These are phyloP conservation scores for Sclerotiophoma versabilis DNA, from an alignment of 2,329 filamentous ascomycete genomes.

Conservation along the genomic window DNA sequence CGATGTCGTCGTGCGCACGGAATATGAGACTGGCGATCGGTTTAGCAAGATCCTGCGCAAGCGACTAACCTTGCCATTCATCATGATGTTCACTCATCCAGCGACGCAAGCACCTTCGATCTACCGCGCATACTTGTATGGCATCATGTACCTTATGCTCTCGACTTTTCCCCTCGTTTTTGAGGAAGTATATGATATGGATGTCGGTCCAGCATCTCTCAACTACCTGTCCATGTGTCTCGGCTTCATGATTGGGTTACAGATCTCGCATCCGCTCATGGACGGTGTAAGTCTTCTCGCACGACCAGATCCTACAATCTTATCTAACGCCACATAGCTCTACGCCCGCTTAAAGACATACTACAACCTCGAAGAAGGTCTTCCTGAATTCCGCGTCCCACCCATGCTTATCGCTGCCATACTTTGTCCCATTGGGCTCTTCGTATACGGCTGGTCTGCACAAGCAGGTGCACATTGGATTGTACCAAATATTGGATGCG, in stretches of 20 bases:
- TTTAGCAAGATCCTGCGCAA: constrained; percentile 39
- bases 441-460: constrained; percentile 64
- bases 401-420: constrained; percentile 63
- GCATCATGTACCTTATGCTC: constrained; percentile 69
- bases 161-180: constrained; percentile 67
- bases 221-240: constrained; percentile 69
- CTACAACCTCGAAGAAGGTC: constrained; percentile 39
- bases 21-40: constrained; percentile 44
- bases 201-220: constrained; percentile 63
- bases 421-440: constrained; percentile 56
- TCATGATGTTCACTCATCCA: constrained; percentile 65
- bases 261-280: constrained; percentile 55
- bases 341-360: constrained; percentile 34
- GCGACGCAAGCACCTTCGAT: constrained; percentile 65
- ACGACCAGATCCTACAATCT: background rate
- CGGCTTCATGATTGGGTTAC: constrained; percentile 61
- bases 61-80: constrained; percentile 44
- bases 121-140: constrained; percentile 65
- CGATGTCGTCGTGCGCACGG: constrained; percentile 43
- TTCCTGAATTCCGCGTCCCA: constrained; percentile 56
- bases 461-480: constrained; percentile 64
- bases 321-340: constrained; percentile 17
- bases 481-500: constrained; percentile 60
- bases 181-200: constrained; percentile 62
- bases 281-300: constrained; percentile 43